These are phyloP conservation scores for Parathielavia hyrcaniae DNA, from an alignment of 495 filamentous ascomycete species.

Conservation along the genomic window DNA sequence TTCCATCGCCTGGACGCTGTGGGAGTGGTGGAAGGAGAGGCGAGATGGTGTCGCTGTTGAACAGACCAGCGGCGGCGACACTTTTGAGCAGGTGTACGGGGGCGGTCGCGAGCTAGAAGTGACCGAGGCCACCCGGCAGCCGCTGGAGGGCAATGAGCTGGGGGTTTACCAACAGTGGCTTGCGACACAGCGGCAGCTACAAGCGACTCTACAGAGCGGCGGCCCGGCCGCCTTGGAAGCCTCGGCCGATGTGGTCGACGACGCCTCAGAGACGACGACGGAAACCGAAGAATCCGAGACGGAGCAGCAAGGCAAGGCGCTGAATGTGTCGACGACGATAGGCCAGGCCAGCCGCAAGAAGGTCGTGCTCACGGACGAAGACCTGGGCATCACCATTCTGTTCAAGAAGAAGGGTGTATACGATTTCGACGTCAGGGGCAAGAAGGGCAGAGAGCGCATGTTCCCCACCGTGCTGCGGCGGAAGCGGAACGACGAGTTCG, in stretches of 20 bases:
- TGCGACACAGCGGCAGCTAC: conserved; percentile 70
- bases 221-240: conserved; percentile 59
- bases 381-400: conserved; percentile 84
- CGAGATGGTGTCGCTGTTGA: conserved; percentile 57
- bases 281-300: conserved; percentile 84
- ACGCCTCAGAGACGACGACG: conserved; percentile 69
- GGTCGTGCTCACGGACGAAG: conserved; percentile 72
- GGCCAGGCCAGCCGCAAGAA: conserved; percentile 76
- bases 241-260: conserved; percentile 73
- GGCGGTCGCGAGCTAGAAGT: conserved; percentile 58
- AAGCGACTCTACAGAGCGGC: conserved; percentile 64
- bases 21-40: conserved; percentile 67
- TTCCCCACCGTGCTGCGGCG: conserved; percentile 80
- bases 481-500: conserved; percentile 81
- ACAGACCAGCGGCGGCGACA: conserved; percentile 50
- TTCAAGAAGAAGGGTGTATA: conserved; percentile 80
- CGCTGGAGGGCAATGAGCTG: conserved; percentile 68
- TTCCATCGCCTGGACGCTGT: conserved; percentile 54
- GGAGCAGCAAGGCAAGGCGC: conserved; percentile 83
- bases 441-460: conserved; percentile 88
- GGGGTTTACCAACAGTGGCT: conserved; percentile 83
- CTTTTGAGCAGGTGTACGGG: conserved; percentile 58
- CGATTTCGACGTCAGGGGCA: conserved; percentile 88
- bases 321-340: conserved; percentile 79
- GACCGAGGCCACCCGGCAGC: conserved; percentile 51